Conservation (phyloP, 164 flowering plant genomes). For the Piper betle region DNA sequence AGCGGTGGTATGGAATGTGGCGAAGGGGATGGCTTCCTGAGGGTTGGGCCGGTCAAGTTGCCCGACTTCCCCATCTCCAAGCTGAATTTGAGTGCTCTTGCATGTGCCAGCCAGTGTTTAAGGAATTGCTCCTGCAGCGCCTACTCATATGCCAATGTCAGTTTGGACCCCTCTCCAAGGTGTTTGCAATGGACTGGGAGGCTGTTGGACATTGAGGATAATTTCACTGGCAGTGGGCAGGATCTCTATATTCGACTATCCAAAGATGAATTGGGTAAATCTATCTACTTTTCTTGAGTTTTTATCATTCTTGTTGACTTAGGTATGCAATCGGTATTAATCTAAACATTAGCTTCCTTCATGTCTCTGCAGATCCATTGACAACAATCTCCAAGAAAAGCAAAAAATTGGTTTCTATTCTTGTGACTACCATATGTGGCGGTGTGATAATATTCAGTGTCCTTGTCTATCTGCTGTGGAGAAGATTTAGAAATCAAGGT, state of each 20-base stretch:
- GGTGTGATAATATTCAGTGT: not conserved
- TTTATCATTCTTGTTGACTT: no score
- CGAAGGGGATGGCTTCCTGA: not conserved
- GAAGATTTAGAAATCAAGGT: conserved; percentile 1
- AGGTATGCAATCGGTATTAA: no score
- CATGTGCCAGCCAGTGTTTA: conserved; percentile 2
- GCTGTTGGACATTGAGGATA: not conserved
- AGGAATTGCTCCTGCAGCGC: conserved; percentile 1
- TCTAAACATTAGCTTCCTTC: not conserved
- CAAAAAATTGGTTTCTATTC: not conserved
- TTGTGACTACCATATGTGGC: not conserved
- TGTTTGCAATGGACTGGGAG: conserved; percentile 4
- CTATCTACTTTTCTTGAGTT: not conserved
- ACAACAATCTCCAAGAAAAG: not conserved
- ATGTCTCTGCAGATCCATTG: not conserved
- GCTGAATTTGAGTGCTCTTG: not conserved
- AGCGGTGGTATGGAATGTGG: conserved; percentile 3
- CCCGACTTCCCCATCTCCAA: conserved; percentile 7
- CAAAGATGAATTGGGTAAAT: conserved; percentile 1
- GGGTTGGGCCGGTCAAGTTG: conserved; percentile 2
- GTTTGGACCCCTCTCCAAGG: not conserved
- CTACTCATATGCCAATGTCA: no score
- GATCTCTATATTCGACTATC: conserved; percentile 5
- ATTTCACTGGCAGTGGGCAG: not conserved
- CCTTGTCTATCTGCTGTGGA: not conserved